phyloP scores from a whole-genome alignment of 352 stramenopile species.

The Elongisporangium anandrum region DNA sequence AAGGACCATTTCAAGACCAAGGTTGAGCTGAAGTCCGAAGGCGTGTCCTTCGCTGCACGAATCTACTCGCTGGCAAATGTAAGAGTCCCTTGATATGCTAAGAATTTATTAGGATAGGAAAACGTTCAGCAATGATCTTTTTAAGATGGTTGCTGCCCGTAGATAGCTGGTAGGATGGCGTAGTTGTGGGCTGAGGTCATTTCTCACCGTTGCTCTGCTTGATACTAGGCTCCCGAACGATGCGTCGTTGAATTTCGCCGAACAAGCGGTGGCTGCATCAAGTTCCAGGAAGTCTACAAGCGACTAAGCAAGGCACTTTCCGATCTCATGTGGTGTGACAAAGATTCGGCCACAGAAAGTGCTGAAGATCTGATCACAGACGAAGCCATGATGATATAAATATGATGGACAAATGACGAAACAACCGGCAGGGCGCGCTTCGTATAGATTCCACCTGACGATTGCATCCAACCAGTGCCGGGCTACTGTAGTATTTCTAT shows the following conservation, averaged over 20 bases:
- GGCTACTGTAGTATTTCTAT: neutral
- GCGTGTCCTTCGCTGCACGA: slow-evolving; percentile 48
- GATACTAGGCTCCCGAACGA: slow-evolving; percentile 30
- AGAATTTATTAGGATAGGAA: slow-evolving; percentile 5
- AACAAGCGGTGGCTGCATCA: slow-evolving; percentile 60
- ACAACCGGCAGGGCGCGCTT: neutral
- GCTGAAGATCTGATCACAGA: slow-evolving; percentile 75
- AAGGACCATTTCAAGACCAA: slow-evolving; percentile 77
- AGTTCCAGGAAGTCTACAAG: slow-evolving; percentile 74
- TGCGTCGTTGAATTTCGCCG: slow-evolving; percentile 73
- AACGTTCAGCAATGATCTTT: slow-evolving; percentile 1
- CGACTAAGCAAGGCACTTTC: slow-evolving; percentile 47
- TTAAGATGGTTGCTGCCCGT: neutral
- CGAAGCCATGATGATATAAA: slow-evolving; percentile 80
- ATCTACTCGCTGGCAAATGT: slow-evolving; percentile 74
- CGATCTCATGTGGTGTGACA: slow-evolving; percentile 48
- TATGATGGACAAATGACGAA: slow-evolving; percentile 4
- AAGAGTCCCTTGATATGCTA: slow-evolving; percentile 29
- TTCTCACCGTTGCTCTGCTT: neutral
- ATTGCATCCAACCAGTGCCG: neutral
- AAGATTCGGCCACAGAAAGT: slow-evolving; percentile 27
- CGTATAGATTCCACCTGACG: neutral
- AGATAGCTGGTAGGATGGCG: neutral
- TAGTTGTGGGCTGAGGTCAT: neutral
- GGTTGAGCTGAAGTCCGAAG: slow-evolving; percentile 47